Evolutionary conservation across 2,329 filamentous ascomycete species (phyloP), one percentile per base, ranked within the genome.

Genomic region (Neofusicoccum sp.): DNA sequence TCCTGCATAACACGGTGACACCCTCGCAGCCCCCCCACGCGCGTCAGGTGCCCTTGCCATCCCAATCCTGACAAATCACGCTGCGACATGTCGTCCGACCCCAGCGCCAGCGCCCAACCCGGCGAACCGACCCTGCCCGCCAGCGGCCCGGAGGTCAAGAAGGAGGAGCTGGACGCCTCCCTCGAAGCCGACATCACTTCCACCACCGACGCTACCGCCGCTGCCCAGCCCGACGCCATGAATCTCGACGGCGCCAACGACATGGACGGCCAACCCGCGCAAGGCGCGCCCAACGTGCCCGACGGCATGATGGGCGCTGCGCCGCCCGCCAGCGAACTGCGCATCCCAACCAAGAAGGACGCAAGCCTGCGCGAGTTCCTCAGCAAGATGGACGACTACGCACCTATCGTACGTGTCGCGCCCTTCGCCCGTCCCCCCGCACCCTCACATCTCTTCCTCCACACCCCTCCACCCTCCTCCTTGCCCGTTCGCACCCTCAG

Each of bases 311-410:
- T 11, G 51, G 41, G 65, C 64, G 69, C 84, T 51, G 73, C 82
- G 8, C 73, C 77, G 5, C 59, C 59, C n/a, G 33, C 59, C 20
- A 75, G 81, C 43, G 88, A 90, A 62, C 76, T 86, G 41, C 86
- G 84, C 70, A 79, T 90, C 65, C 87, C 89, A 1, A 88, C 88
- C 57, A 91, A 92, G 73, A 98, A 98, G 78, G 95, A 99, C 77
- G 88, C 89, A 20, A 96, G 90, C 40, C 79, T 99, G 66, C 89
- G 93, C 71, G 93, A 98, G 76, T 97, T 99, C 72, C 77, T 99
- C 16, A 84, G 85, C 65, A 97, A 96, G 82, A 98, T 99, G 89
- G 95, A 99, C 73, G 95, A 99, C 70, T 98, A 95, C 77, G 92
- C 95, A 63, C 95, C 95, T 9, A 96, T 99, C 70, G 93, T 97